Conservation (phyloP, 305 asterid species). For the Stenogyne calaminthoides region DNA sequence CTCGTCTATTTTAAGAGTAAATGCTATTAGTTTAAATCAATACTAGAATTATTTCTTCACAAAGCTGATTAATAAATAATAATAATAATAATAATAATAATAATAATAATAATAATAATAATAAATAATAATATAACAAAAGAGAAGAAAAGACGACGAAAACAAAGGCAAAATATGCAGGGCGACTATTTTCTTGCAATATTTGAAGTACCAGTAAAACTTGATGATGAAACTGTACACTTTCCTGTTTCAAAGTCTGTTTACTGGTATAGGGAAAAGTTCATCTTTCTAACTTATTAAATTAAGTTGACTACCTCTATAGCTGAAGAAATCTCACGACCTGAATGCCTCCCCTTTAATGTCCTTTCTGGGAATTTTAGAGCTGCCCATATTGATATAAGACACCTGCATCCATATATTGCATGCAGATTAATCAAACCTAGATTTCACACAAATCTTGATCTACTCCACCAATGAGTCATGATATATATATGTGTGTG, state of each 20-base stretch:
- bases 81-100: not conserved
- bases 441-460: not conserved
- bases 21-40: not conserved
- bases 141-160: not conserved
- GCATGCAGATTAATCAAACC: constrained; percentile 1
- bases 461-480: too few relatives aligned
- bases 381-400: constrained; percentile 56
- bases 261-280: not conserved
- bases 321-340: not conserved
- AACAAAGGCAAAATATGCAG: not conserved
- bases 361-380: constrained; percentile 40
- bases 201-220: not conserved
- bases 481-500: too few relatives aligned
- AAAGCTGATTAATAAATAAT: not conserved
- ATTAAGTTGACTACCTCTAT: not conserved
- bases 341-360: constrained; percentile 16
- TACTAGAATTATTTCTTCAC: not conserved
- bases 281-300: not conserved
- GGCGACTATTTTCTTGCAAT: not conserved
- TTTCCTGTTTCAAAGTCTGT: not conserved
- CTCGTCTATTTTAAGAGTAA: not conserved
- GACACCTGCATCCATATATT: constrained; percentile 59
- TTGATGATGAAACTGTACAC: constrained; percentile 23
- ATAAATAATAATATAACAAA: not conserved
- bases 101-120: too few relatives aligned